Conservation (phyloP, 2,329 filamentous ascomycete species). For the Nemania abortiva region DNA sequence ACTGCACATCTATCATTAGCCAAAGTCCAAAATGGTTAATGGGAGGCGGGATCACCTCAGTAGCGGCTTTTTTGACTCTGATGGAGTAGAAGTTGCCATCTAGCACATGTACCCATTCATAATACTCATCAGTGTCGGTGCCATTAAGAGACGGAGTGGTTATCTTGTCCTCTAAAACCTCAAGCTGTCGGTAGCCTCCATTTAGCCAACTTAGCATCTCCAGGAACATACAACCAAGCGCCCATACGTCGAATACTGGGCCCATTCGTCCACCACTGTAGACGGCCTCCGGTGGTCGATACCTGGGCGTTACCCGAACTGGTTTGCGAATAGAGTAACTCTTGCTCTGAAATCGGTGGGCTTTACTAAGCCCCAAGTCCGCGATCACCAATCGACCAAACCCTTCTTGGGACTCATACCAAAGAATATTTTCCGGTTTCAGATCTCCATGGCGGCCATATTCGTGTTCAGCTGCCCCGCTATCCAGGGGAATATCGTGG, state of each 20-base stretch:
- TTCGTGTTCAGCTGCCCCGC: background rate
- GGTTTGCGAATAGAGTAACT: background rate
- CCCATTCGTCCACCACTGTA: background rate
- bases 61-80: slow-evolving; percentile 10
- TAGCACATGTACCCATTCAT: slow-evolving; percentile 19
- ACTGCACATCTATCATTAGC: background rate
- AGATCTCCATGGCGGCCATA: slow-evolving; percentile 34
- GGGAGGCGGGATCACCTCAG: background rate
- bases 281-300: slow-evolving; percentile 20
- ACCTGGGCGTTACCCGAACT: background rate
- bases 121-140: background rate
- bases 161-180: background rate
- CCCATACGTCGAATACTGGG: slow-evolving; percentile 28
- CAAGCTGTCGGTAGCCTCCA: background rate
- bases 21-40: too few relatives aligned
- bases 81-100: background rate
- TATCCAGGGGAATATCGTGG: background rate
- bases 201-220: slow-evolving; percentile 11
- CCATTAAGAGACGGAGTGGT: background rate
- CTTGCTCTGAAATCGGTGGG: slow-evolving; percentile 6
- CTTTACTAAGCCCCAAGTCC: slow-evolving; percentile 32
- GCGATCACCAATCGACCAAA: slow-evolving; percentile 27
- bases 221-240: slow-evolving; percentile 19
- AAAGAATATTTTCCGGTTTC: slow-evolving; percentile 33
- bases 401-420: slow-evolving; percentile 7